A percentile compares a stretch with the other conserved stretches of the same genome.
Evolutionary conservation across 1,139 yeast species (phyloP).

Genomic region (Kluyveromyces sp.): DNA sequence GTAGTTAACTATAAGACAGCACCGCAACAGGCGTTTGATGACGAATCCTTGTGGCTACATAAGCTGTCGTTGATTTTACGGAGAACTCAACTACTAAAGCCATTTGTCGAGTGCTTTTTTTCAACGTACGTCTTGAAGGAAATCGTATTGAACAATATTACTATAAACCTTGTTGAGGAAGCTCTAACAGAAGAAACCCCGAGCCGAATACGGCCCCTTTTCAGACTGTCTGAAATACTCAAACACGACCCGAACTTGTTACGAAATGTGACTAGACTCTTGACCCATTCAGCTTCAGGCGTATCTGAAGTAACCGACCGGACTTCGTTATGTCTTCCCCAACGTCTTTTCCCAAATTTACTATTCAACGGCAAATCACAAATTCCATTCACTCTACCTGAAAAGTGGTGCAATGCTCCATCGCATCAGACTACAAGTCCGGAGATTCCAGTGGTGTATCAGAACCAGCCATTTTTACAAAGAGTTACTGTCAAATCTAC

Average conservation of each 20-base stretch:
- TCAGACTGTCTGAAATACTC: not conserved
- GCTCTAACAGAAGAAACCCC: not conserved
- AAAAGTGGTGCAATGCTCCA: not conserved
- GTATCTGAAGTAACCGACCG: not conserved
- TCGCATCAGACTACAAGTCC: too few species aligned
- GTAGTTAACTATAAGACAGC: not conserved
- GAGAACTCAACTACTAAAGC: not conserved
- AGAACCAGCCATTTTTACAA: slow-evolving; percentile 7
- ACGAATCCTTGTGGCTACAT: not conserved
- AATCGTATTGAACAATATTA: not conserved
- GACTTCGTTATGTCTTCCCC: not conserved
- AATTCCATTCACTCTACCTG: slow-evolving; percentile 2
- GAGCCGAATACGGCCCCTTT: not conserved
- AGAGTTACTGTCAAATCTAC: slow-evolving; percentile 4
- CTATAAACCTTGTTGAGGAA: not conserved
- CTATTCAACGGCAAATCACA: not conserved
- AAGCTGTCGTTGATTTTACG: not conserved
- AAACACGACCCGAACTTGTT: not conserved
- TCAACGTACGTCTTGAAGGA: not conserved
- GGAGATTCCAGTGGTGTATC: not conserved
- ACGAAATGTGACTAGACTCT: not conserved
- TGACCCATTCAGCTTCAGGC: not conserved
- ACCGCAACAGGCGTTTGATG: too few species aligned
- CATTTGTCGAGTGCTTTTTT: not conserved
- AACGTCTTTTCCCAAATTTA: not conserved